Percentiles rank a stretch among this genome's conserved stretches.
phyloP scores from a whole-genome alignment of 1,284 basidiomycete genomes.

The Amylostereum areolatum region DNA sequence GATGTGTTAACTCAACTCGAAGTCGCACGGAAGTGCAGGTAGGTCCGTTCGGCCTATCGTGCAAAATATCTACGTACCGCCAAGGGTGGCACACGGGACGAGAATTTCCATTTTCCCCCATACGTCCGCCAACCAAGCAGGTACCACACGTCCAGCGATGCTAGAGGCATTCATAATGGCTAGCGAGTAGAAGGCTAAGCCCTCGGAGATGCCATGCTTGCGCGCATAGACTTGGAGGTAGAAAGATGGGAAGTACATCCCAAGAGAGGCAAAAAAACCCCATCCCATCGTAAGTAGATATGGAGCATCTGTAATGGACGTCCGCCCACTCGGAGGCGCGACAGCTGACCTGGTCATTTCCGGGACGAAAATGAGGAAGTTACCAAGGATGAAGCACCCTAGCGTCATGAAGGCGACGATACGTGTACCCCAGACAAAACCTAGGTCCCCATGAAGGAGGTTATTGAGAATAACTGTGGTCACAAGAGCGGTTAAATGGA shows the following conservation, averaged over 20 bases:
- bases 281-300: slow-evolving; percentile 16
- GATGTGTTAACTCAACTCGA: background rate
- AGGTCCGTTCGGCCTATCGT: too few species aligned
- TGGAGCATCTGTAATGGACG: slow-evolving; percentile 8
- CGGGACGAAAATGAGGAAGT: slow-evolving; percentile 15
- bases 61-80: slow-evolving; percentile 9
- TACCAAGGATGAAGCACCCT: slow-evolving; percentile 16
- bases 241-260: slow-evolving; percentile 20
- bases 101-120: slow-evolving; percentile 19
- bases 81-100: slow-evolving; percentile 14
- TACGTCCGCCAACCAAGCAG: slow-evolving; percentile 18
- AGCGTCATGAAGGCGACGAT: slow-evolving; percentile 16
- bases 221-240: slow-evolving; percentile 23
- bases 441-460: slow-evolving; percentile 15
- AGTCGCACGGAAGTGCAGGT: background rate
- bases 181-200: slow-evolving; percentile 19
- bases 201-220: slow-evolving; percentile 14
- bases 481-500: background rate
- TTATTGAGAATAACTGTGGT: slow-evolving; percentile 16
- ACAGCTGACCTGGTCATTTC: background rate
- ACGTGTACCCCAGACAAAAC: slow-evolving; percentile 19
- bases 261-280: slow-evolving; percentile 18
- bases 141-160: slow-evolving; percentile 18
- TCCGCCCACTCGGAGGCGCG: background rate
- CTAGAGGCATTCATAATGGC: slow-evolving; percentile 19